phyloP scores from a whole-genome alignment of 1,284 basidiomycete genomes.

The Heterobasidion occidentale region DNA sequence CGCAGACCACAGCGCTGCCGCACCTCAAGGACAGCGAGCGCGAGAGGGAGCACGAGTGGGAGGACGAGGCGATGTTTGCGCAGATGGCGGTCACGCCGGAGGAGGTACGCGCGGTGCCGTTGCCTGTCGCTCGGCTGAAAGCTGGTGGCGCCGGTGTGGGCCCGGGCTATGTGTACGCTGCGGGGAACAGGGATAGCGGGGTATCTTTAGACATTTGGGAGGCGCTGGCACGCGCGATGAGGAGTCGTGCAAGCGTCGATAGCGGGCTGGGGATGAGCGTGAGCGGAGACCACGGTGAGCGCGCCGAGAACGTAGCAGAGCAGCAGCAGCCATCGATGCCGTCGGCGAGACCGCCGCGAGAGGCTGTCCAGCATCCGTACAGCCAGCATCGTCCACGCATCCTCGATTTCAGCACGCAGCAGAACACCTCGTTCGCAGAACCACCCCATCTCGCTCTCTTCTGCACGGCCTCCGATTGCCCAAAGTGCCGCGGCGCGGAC shows the following conservation, averaged over 20 bases:
- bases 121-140: neutral
- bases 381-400: neutral
- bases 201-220: constrained; percentile 23
- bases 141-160: neutral
- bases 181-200: constrained; percentile 2
- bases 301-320: neutral
- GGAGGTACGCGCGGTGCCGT: neutral
- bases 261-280: constrained; percentile 40
- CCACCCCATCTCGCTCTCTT: constrained; percentile 19
- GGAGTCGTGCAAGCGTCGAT: constrained; percentile 28
- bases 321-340: neutral
- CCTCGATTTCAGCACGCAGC: neutral
- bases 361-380: neutral
- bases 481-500: neutral
- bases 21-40: neutral
- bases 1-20: constrained; percentile 8
- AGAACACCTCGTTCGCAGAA: constrained; percentile 2
- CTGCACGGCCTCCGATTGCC: constrained; percentile 15
- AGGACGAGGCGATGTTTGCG: neutral
- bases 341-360: neutral
- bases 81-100: neutral
- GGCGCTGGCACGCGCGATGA: constrained; percentile 20
- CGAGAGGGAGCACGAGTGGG: no score
- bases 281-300: constrained; percentile 18
- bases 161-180: constrained; percentile 10